Evolutionary conservation across 108 stramenopile species (phyloP).

Genomic region (Aurantiochytrium sp.): DNA sequence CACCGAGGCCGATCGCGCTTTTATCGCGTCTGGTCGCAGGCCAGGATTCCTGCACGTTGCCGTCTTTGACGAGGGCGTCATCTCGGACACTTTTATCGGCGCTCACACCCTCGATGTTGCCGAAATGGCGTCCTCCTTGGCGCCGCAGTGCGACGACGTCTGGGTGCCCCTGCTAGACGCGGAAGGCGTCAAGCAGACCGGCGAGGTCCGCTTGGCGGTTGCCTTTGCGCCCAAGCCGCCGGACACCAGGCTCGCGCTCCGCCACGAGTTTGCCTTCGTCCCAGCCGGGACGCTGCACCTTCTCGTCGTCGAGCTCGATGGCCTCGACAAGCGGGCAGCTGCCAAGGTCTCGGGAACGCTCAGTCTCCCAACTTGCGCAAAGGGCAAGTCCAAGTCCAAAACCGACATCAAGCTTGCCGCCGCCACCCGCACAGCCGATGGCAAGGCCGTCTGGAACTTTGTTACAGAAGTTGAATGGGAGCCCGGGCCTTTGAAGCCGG

Average conservation of each 20-base stretch:
- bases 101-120: background rate
- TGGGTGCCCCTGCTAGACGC: background rate
- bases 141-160: background rate
- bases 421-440: background rate
- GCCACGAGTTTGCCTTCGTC: background rate
- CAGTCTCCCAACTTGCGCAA: too few species aligned
- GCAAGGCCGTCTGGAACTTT: background rate
- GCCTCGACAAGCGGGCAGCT: background rate
- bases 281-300: background rate
- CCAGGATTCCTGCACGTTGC: conserved; percentile 3
- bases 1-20: background rate
- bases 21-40: background rate
- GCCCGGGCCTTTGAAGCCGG: background rate
- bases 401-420: too few species aligned
- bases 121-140: background rate
- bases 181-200: background rate
- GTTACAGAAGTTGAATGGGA: background rate
- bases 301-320: background rate
- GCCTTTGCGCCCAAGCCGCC: background rate
- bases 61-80: background rate
- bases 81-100: background rate
- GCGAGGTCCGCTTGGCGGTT: background rate
- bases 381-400: too few species aligned
- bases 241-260: background rate
- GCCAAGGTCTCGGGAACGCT: background rate